phyloP scores from a whole-genome alignment of 192 early-diverging fungal species.

The Allomyces macrogynus region DNA sequence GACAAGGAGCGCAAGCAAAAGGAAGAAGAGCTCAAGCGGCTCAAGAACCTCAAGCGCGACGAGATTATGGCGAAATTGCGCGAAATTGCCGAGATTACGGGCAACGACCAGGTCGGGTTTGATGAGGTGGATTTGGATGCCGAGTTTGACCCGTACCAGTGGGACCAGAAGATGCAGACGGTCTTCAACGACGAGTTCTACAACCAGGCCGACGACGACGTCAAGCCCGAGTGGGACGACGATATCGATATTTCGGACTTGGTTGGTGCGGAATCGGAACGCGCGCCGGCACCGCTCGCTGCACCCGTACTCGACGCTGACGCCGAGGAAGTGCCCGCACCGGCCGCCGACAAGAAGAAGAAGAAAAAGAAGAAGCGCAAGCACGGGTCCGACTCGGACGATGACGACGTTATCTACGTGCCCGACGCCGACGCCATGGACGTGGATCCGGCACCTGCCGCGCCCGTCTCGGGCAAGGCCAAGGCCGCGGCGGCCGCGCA shows the following conservation, averaged over 20 bases:
- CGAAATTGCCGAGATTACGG: constrained; percentile 71
- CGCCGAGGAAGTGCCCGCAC: constrained; percentile 4
- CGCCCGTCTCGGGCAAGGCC: constrained; percentile 1
- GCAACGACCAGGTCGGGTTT: constrained; percentile 44
- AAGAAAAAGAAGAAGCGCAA: constrained; percentile 16
- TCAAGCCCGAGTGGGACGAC: constrained; percentile 75
- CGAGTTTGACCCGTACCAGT: constrained; percentile 79
- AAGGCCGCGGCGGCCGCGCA: constrained; percentile 8
- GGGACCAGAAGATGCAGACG: constrained; percentile 65
- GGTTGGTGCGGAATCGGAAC: constrained; percentile 7
- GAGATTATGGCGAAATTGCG: constrained; percentile 61
- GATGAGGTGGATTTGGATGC: constrained; percentile 64
- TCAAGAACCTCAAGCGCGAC: constrained; percentile 80
- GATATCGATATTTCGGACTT: constrained; percentile 58
- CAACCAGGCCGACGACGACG: constrained; percentile 15
- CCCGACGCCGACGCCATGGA: constrained; percentile 1
- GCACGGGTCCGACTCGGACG: neutral
- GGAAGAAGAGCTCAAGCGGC: constrained; percentile 66
- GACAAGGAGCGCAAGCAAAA: constrained; percentile 43
- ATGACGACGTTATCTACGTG: neutral
- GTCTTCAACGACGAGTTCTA: constrained; percentile 62
- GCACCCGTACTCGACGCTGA: neutral
- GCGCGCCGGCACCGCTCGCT: constrained; percentile 5
- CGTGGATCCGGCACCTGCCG: neutral
- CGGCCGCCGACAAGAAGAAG: constrained; percentile 9